Base-by-base conservation (phyloP, 768 basidiomycete genomes). In the Xerocomellus dryophilus region DNA sequence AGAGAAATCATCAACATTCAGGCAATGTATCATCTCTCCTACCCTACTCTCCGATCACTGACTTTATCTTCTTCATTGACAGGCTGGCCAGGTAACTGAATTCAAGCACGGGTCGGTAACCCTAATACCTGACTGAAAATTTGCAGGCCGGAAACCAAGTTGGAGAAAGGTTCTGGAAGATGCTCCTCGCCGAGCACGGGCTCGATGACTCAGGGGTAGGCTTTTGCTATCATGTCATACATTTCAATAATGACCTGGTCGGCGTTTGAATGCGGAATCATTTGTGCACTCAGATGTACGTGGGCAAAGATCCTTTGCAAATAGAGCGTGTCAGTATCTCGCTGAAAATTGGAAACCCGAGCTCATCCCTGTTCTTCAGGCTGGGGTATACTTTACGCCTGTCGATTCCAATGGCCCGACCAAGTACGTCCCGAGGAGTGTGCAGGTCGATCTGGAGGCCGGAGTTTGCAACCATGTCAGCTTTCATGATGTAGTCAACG, bases 401-500 rank as follows among this genome's bases (percentile, higher is more conserved):
- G 76, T 93, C 11, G 77, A 82, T 2, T 68, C 71, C 7, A 74
- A 73, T 18, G 73, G 73, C 3, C 67, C 70, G 12, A 73, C 80
- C 51, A 92, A 91, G 73, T 95, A 90, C 60, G 90, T 98, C 7
- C 95, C 95, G 11, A 81, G 95, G 34, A 90, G 89, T 55, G 81
- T 97, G 5, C 93, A 93, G 67, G 74, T 97, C 59, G 95, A 98
- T 76, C 76, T 98, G 40, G 95, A 98, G 69, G 76, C 84, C 8
- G 90, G 90, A 10, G 95, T 97, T 10, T 84, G 87, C 66, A 84
- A 95, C 60, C 81, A 78, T 48, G 88, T 90, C 56, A 49, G 85
- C 72, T 17, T 14, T 32, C n/a, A 31, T 41, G 15, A 25, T 44
- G 1, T 14, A n/a, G n/a, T 42, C 42, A 18, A 12, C 27, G 18